A percentile compares a stretch with the other conserved stretches of the same genome.
phyloP scores from a whole-genome alignment of 441 rosid species.

The Pelargonium myrrhifolium region DNA sequence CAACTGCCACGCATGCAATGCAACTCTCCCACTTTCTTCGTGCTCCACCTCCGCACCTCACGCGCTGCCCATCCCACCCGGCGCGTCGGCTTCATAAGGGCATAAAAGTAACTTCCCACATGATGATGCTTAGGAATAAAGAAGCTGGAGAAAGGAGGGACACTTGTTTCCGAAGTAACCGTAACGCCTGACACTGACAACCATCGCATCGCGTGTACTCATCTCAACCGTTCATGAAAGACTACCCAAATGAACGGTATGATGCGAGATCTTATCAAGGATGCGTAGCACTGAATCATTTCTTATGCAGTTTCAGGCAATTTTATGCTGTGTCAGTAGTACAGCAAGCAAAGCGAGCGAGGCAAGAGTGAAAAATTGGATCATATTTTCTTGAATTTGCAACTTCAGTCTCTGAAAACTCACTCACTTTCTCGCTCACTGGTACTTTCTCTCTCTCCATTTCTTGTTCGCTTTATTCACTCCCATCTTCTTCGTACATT shows the following conservation, averaged over 20 bases:
- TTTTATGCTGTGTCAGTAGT: not conserved
- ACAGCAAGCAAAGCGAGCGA: not conserved
- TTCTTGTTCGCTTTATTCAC: not conserved
- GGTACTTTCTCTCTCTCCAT: not conserved
- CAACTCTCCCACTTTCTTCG: too few relatives aligned
- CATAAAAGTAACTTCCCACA: not conserved
- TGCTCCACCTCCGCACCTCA: not conserved
- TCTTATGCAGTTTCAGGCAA: not conserved
- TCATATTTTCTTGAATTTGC: not conserved
- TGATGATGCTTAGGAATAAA: not conserved
- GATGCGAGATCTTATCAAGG: not conserved
- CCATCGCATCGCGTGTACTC: not conserved
- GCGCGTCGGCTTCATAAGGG: not conserved
- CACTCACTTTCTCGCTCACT: conserved; percentile 2
- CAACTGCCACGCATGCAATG: too few relatives aligned
- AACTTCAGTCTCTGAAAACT: not conserved
- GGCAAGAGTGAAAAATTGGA: not conserved
- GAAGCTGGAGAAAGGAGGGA: not conserved
- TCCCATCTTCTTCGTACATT: not conserved
- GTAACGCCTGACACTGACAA: not conserved
- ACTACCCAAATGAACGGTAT: not conserved
- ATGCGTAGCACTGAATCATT: not conserved
- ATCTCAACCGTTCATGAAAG: not conserved
- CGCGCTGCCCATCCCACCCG: not conserved
- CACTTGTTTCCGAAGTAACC: conserved; percentile 3